These are phyloP conservation scores for Triangularia setosa DNA, from an alignment of 2,329 filamentous ascomycete genomes.

Conservation along the genomic window DNA sequence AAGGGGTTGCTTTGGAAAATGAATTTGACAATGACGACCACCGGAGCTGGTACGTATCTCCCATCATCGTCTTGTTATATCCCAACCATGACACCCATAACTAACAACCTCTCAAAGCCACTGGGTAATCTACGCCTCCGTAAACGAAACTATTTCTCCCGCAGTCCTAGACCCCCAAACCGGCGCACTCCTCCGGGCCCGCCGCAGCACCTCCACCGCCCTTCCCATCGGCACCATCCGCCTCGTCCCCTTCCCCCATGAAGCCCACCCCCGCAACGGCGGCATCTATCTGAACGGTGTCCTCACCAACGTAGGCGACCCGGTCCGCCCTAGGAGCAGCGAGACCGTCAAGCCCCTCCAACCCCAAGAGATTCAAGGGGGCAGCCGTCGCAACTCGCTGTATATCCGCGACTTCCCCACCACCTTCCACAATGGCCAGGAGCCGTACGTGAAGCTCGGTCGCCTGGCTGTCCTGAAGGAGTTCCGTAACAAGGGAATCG, in stretches of 20 bases:
- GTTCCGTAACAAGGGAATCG: conserved; percentile 64
- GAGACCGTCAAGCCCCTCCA: not conserved
- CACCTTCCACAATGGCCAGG: conserved; percentile 54
- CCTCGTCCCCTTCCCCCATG: conserved; percentile 76
- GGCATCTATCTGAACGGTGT: conserved; percentile 46
- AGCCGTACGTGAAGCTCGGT: conserved; percentile 80
- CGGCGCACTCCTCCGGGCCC: conserved; percentile 39
- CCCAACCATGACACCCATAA: no score
- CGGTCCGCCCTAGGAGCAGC: not conserved
- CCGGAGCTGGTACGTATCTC: conserved; percentile 33
- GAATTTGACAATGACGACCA: conserved; percentile 80
- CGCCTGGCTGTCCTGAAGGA: conserved; percentile 66
- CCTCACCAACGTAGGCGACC: conserved; percentile 28
- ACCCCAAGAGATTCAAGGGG: not conserved
- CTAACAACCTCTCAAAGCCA: conserved; percentile 45
- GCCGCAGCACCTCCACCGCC: conserved; percentile 41
- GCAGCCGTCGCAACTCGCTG: not conserved
- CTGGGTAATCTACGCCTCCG: conserved; percentile 77
- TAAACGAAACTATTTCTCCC: conserved; percentile 45
- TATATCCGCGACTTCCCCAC: conserved; percentile 42
- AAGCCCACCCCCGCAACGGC: conserved; percentile 54
- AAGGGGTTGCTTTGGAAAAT: conserved; percentile 55
- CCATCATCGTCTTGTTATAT: not conserved
- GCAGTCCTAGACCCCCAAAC: conserved; percentile 39
- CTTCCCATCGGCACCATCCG: conserved; percentile 71